Conservation (phyloP, 1,284 basidiomycete species). For the Phellopilus nigrolimitatus region DNA sequence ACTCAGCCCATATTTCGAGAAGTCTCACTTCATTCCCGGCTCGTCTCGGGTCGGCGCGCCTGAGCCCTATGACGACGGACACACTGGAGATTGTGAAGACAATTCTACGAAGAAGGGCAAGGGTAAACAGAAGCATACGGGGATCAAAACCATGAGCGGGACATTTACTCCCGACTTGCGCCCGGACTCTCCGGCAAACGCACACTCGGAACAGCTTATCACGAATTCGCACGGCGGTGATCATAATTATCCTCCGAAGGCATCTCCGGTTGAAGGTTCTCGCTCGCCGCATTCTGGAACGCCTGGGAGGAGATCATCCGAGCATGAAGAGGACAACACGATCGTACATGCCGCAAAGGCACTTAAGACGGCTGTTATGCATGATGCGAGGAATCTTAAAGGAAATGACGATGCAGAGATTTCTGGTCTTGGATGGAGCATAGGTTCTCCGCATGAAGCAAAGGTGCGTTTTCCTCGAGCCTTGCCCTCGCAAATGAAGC, state of each 20-base stretch:
- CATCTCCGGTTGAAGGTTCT: background rate
- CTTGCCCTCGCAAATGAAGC: conserved; percentile 20
- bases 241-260: conserved; percentile 18
- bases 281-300: conserved; percentile 11
- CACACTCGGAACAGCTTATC: background rate
- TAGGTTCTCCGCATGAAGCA: conserved; percentile 56
- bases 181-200: conserved; percentile 10
- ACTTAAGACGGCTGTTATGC: conserved; percentile 62
- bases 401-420: conserved; percentile 41
- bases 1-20: conserved; percentile 20
- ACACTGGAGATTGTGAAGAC: conserved; percentile 16
- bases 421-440: conserved; percentile 43
- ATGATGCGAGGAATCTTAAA: conserved; percentile 67
- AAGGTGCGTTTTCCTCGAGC: conserved; percentile 40
- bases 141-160: background rate
- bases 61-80: conserved; percentile 15
- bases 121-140: conserved; percentile 26
- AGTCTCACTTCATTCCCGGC: conserved; percentile 15
- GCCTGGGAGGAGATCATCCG: conserved; percentile 15
- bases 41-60: conserved; percentile 9
- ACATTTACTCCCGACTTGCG: conserved; percentile 12
- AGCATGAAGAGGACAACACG: conserved; percentile 31
- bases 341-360: conserved; percentile 55
- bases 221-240: background rate
- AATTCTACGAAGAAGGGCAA: conserved; percentile 31